Base-by-base conservation (phyloP, 2,329 filamentous ascomycete species). In the Penicillium verrucosum region DNA sequence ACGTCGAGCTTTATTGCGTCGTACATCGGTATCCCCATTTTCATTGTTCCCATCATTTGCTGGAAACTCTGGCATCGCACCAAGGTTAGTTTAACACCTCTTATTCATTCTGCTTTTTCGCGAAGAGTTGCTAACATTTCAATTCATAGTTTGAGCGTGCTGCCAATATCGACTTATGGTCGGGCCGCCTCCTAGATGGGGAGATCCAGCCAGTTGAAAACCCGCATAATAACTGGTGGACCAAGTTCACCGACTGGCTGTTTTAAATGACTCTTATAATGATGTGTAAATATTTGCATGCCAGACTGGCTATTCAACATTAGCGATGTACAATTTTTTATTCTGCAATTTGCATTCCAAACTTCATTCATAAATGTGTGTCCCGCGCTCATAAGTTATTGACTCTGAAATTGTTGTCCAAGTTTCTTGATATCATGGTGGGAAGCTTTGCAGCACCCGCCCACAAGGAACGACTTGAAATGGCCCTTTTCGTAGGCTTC, bases 371-470 rank as follows among this genome's bases (percentile, higher is more conserved):
- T 27, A 27, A 21, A 21, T 21, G 21, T 21, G 21, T 21, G 21
- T 21, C 21, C 21, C 21, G 3, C 21, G 21, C 21, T 21, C 21
- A 21, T 21, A 21, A 21, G 3, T 21, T 21, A 38, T 11, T 55
- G 40, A 29, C 14, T 21, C 14, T 47, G 41, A 14, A 69, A 63
- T 37, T 66, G 60, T 38, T 66, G 49, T 16, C 59, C 56, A 30
- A 76, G 66, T 32, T 67, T 67, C 46, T 56, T 58, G 46, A 76
- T 75, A 58, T 75, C 67, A 10, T 62, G 62, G 25, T 75, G 73
- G 3, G 70, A 74, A 8, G 74, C 75, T 61, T 78, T 80, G 65
- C 78, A 80, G 60, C 78, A 80, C 12, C 78, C 78, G 5, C 78
- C 78, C 2, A 78, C 76, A 45, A 78, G 60, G 41, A 79, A 71